A percentile compares a stretch with the other conserved stretches of the same genome.
Evolutionary conservation across 371 early-diverging fungal species (phyloP).

Genomic region (Phascolomyces articulosus): DNA sequence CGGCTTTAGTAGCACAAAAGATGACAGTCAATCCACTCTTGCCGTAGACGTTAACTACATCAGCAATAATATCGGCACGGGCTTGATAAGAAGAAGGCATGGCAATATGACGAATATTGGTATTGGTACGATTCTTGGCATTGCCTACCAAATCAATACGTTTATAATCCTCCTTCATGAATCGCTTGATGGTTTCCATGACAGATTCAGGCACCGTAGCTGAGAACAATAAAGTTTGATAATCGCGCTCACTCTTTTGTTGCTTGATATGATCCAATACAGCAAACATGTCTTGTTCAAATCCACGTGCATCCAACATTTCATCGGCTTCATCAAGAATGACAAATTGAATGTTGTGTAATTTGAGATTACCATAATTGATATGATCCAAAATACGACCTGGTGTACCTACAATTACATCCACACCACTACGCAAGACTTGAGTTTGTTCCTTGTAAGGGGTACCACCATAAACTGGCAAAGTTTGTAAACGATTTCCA

Average conservation of each 20-base stretch:
- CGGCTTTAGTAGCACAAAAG: slow-evolving; percentile 92
- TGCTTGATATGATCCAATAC: slow-evolving; percentile 75
- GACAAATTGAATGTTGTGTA: slow-evolving; percentile 74
- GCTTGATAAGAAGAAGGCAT: slow-evolving; percentile 82
- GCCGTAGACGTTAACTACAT: slow-evolving; percentile 86
- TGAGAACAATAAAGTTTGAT: slow-evolving; percentile 87
- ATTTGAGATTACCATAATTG: slow-evolving; percentile 81
- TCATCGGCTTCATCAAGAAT: slow-evolving; percentile 97
- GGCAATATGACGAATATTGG: slow-evolving; percentile 78
- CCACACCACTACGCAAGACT: slow-evolving; percentile 87
- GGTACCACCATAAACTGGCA: slow-evolving; percentile 84
- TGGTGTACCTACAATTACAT: slow-evolving; percentile 97
- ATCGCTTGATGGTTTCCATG: slow-evolving; percentile 77
- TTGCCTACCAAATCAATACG: slow-evolving; percentile 82
- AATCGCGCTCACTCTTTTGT: slow-evolving; percentile 72
- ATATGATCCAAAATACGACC: slow-evolving; percentile 97
- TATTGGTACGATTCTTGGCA: slow-evolving; percentile 77
- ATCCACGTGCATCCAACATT: slow-evolving; percentile 94
- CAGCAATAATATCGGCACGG: slow-evolving; percentile 79
- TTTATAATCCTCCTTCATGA: slow-evolving; percentile 83
- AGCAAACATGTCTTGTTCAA: slow-evolving; percentile 92
- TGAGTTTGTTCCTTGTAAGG: slow-evolving; percentile 80
- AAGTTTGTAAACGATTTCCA: slow-evolving; percentile 62
- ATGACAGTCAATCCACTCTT: slow-evolving; percentile 84
- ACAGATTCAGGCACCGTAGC: slow-evolving; percentile 91